These are phyloP conservation scores for Hypoxylon rubiginosum DNA, from an alignment of 2,329 filamentous ascomycete species.

Conservation along the genomic window DNA sequence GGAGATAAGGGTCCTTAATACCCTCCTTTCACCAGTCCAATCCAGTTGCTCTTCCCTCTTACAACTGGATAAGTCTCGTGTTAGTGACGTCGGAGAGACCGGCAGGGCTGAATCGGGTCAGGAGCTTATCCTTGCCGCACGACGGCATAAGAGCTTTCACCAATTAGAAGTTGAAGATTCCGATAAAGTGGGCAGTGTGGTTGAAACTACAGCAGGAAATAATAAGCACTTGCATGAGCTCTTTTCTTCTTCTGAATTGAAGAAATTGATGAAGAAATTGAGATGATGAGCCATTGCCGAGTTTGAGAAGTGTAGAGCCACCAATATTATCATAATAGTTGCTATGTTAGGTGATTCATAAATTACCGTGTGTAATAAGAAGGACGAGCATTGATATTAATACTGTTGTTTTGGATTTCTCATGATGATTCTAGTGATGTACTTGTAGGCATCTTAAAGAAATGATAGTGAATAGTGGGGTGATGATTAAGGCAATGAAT, in stretches of 20 bases:
- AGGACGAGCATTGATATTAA: not conserved
- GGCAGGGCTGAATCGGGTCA: slow-evolving; percentile 16
- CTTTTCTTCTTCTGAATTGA: not conserved
- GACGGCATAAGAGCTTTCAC: slow-evolving; percentile 13
- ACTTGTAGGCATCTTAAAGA: not conserved
- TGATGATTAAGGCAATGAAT: not conserved
- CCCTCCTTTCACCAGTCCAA: slow-evolving; percentile 11
- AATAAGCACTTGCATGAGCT: slow-evolving; percentile 2
- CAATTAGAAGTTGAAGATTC: slow-evolving; percentile 15
- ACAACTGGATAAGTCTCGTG: too few relatives aligned
- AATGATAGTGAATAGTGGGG: not conserved
- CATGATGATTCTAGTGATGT: too few relatives aligned
- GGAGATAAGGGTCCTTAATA: slow-evolving; percentile 38
- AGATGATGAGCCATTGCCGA: not conserved
- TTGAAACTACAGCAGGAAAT: not conserved
- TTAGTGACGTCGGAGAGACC: slow-evolving; percentile 34
- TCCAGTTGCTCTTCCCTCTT: slow-evolving; percentile 5
- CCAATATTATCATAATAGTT: too few relatives aligned
- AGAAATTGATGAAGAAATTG: too few relatives aligned
- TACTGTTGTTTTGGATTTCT: not conserved
- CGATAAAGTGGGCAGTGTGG: slow-evolving; percentile 4
- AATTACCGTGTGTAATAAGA: not conserved
- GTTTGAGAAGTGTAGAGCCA: too few relatives aligned
- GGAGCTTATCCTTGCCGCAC: slow-evolving; percentile 9
- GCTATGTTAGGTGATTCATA: not conserved